Base-by-base conservation (phyloP, 2,329 filamentous ascomycete genomes). In the Sclerotinia minor region DNA sequence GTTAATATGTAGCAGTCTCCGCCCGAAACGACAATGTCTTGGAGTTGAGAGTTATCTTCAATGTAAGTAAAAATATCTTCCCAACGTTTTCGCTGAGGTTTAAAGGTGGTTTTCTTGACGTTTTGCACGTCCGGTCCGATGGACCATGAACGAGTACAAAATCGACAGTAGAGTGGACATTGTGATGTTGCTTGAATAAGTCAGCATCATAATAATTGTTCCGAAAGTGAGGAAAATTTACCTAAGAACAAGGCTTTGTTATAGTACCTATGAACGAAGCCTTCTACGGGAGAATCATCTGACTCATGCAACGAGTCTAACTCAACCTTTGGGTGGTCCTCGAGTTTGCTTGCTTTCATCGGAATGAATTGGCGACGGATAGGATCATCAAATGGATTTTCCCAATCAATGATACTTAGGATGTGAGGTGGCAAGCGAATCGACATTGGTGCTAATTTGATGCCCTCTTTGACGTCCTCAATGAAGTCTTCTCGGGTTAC, bases 91-190 rank as follows among this genome's bases (percentile, higher is more conserved):
- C 72, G 73, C 1, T 74, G 76, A 0, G 81, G 80, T 69, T 80
- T 81, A 66, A 81, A 76, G 2, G 77, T 76, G 65, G 73, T 73
- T 72, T 82, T 87, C 32, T 78, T 79, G 3, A 88, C 81, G 0
- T 80, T 79, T 13, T 82, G 80, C 1, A 86, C 89, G 68, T 84
- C 77, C 15, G 77, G 81, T 0, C 87, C 87, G 3, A 89, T 82
- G 0, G 82, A 82, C 70, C 87, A 87, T 0, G 85, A 85, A 15
- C 87, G 82, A 1, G 87, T 89, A 76, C 87, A 89, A 73, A 83
- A 89, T 63, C 81, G 79, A 76, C 87, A 89, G 74, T 88, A 88
- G 0, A 87, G 84, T 0, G 86, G 86, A 72, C 87, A 89, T 21
- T 86, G 83, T 2, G 84, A 85, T 0, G 82, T 83, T 17, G 85